Base-by-base conservation (phyloP, 306 rosid species). In the Acmispon strigosus region DNA sequence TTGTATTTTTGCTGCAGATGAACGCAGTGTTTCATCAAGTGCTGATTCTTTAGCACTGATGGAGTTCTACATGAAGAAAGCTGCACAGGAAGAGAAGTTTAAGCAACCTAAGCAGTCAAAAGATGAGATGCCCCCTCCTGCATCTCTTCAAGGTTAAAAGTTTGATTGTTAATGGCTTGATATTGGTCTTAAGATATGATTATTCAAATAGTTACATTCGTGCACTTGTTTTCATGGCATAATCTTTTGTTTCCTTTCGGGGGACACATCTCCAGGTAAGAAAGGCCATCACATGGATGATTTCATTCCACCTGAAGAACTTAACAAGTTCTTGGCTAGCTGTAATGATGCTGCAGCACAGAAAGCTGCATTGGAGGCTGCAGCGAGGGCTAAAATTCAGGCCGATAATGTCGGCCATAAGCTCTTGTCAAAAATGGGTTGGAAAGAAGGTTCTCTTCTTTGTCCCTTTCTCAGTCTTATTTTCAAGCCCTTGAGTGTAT, bases 281-380 rank as follows among this genome's bases (percentile, higher is more conserved):
- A 91, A 89, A 52, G 99, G 99, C 59, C 99, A 95, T 84, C 99
- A 95, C 85, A 95, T 95, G 99, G 99, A 97, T 66, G 99, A 95
- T 82, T 95, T 86, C 78, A 95, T 95, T 75, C 99, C 99, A 24
- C 86, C 7, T 12, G 96, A 87, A 52, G 99, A 95, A 86, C 90
- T 95, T 59, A 97, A 95, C 70, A 95, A 84, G 81, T 95, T 95
- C 81, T 15, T 95, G 89, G 88, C 96, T 74, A 67, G 74, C 62
- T 95, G 99, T 74, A 86, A 87, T 43, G 97, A 91, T 72, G 97
- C 80, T 13, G 89, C 88, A 17, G 81, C 92, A 41, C 94, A 77
- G 80, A 95, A 95, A 82, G 84, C 86, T 82, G 74, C 92, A 43
- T 83, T 39, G 80, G 97, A 87, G 77, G 82, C 86, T 18, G 88